phyloP scores from a whole-genome alignment of 805 yeast genomes.

The Schwanniomyces yamadae region DNA sequence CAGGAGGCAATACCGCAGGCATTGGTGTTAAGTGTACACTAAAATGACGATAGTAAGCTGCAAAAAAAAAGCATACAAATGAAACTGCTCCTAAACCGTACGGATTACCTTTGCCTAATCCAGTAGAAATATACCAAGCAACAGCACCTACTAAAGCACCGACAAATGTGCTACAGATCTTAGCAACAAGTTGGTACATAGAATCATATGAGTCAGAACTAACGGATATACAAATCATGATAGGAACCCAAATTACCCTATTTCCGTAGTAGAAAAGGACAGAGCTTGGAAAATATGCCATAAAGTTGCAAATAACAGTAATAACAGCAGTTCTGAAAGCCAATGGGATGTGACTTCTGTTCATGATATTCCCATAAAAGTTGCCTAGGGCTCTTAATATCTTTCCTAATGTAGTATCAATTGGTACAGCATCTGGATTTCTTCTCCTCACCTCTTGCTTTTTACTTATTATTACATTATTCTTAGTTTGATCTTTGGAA shows the following conservation, averaged over 20 bases:
- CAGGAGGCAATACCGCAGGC: conserved; percentile 26
- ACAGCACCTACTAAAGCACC: conserved; percentile 15
- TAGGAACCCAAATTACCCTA: conserved; percentile 6
- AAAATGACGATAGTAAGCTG: conserved; percentile 29
- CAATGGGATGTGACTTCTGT: conserved; percentile 2
- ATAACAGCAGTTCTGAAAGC: conserved; percentile 5
- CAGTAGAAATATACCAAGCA: conserved; percentile 33
- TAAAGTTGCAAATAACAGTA: background rate
- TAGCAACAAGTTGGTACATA: background rate
- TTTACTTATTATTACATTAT: too few species aligned
- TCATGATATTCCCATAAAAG: conserved; percentile 16
- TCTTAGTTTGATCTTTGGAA: background rate
- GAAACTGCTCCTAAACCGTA: conserved; percentile 32
- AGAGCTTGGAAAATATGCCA: conserved; percentile 1
- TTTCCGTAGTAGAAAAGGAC: conserved; percentile 1
- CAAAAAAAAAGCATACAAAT: conserved; percentile 21
- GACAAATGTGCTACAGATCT: background rate
- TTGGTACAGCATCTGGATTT: conserved; percentile 30
- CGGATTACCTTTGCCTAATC: conserved; percentile 29
- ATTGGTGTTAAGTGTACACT: conserved; percentile 24
- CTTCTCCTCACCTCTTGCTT: conserved; percentile 11
- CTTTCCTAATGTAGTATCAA: conserved; percentile 20
- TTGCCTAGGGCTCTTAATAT: conserved; percentile 17
- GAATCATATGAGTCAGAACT: conserved; percentile 5
- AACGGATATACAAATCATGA: conserved; percentile 3